Base-by-base conservation (phyloP, 2,329 filamentous ascomycete species). In the Neonectria faginata region DNA sequence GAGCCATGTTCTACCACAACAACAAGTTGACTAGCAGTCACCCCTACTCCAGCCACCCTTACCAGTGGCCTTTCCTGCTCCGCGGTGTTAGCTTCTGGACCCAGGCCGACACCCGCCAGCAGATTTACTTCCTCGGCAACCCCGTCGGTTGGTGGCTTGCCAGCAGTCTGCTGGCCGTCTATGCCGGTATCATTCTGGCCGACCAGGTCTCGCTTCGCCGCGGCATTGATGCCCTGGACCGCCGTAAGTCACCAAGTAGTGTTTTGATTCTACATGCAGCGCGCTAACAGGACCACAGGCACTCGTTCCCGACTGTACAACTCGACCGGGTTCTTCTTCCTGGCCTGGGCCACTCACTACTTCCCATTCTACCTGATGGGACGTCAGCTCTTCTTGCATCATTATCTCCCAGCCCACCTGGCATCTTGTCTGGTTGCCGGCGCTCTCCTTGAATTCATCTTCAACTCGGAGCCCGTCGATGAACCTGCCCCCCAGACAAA, bases 31-130 rank as follows among this genome's bases (percentile, higher is more conserved):
- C 96, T 48, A 97, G 94, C 83, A 97, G 93, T 77, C 96, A 99
- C 79, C 96, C 96, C 1, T 99, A 99, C 79, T 89, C 96, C 45
- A 97, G 93, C 74, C 91, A 94, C 78, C 96, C 96, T 7, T 96
- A 97, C 82, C 93, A 97, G 76, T 99, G 96, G 96, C 96, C 96
- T 1, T 98, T 99, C 88, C 86, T 99, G 77, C 88, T 99, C 62
- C 91, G 96, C 31, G 96, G 96, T 81, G 95, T 99, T 73, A 97
- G 94, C 81, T 99, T 99, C 90, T 99, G 96, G 96, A 99, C 96
- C 9, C 92, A 98, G 78, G 94, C 93, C 78, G 93, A 97, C 60
- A 97, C 95, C 10, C 90, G 93, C 66, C 90, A 97, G 82, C 96
- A 99, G 80, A 99, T 99, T 70, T 99, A 99, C 83, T 99, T 99